Percentiles rank a stretch among this genome's conserved stretches.
Evolutionary conservation across 192 early-diverging fungal genomes (phyloP).

Genomic region (Coemansia guatemalensis): DNA sequence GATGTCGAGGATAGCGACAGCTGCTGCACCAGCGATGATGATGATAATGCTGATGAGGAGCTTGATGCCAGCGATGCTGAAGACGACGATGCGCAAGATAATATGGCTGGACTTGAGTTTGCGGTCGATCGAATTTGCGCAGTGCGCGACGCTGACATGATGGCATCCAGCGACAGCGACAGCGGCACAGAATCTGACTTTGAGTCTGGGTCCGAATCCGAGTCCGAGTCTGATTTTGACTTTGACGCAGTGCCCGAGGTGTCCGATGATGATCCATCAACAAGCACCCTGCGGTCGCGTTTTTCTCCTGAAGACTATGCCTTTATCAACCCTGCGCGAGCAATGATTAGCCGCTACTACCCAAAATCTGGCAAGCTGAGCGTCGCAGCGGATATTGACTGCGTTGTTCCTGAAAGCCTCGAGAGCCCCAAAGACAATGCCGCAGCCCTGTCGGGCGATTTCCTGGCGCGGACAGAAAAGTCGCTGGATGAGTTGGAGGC

Average conservation of each 20-base stretch:
- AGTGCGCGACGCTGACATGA: conserved; percentile 1
- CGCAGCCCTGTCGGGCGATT: not conserved
- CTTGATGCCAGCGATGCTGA: conserved; percentile 4
- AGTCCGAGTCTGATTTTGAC: conserved; percentile 1
- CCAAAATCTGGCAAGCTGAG: conserved; percentile 27
- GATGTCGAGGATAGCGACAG: conserved; percentile 2
- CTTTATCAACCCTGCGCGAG: conserved; percentile 29
- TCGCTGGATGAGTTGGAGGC: conserved; percentile 33
- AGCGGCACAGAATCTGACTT: conserved; percentile 12
- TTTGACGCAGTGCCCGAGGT: not conserved
- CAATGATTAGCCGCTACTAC: conserved; percentile 48
- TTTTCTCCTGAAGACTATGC: conserved; percentile 20
- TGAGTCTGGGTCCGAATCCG: conserved; percentile 20
- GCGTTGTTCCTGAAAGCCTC: conserved; percentile 7
- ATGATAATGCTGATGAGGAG: conserved; percentile 15
- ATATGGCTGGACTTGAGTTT: not conserved
- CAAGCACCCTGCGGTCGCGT: not conserved
- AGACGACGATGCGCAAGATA: conserved; percentile 5
- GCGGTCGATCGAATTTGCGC: not conserved
- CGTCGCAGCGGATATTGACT: conserved; percentile 46
- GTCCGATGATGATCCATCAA: not conserved
- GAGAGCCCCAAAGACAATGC: not conserved
- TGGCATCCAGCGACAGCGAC: not conserved
- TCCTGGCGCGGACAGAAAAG: conserved; percentile 5
- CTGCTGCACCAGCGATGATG: conserved; percentile 4